Conservation (phyloP, 108 stramenopile genomes). For the Craspedostauros australis region DNA sequence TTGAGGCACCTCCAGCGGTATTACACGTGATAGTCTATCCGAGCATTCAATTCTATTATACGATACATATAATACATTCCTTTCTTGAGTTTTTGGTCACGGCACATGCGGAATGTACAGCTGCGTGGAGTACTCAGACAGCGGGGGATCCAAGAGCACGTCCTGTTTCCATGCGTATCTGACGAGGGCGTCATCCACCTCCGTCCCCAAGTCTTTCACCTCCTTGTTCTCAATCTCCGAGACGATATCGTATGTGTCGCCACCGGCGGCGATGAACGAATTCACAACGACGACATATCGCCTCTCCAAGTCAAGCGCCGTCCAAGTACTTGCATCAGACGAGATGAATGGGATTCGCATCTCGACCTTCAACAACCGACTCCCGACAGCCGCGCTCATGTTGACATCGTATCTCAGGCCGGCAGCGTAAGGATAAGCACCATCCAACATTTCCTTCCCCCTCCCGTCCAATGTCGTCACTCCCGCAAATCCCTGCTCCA, state of each 20-base stretch:
- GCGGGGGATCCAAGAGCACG: constrained; percentile 13
- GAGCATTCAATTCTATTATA: too few species aligned
- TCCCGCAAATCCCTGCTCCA: constrained; percentile 35
- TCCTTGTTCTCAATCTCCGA: constrained; percentile 19
- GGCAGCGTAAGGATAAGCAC: constrained; percentile 48
- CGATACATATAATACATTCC: too few species aligned
- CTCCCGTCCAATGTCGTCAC: constrained; percentile 5
- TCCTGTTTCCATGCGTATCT: constrained; percentile 28
- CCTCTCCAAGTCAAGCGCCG: constrained; percentile 20
- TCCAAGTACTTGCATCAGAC: too few species aligned
- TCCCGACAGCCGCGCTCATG: constrained; percentile 8
- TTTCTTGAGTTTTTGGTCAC: too few species aligned
- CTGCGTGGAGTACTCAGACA: constrained; percentile 27
- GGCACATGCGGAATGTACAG: too few species aligned
- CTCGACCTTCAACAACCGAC: constrained; percentile 26
- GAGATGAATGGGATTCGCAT: constrained; percentile 29
- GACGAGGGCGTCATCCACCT: constrained; percentile 34
- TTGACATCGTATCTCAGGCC: constrained; percentile 53
- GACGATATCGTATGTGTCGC: constrained; percentile 38
- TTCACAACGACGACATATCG: constrained; percentile 50
- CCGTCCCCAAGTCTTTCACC: constrained; percentile 18
- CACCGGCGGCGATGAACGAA: constrained; percentile 26
- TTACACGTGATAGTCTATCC: too few species aligned
- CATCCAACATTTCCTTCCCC: too few species aligned
- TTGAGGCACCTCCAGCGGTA: too few species aligned